phyloP scores from a whole-genome alignment of 192 early-diverging fungal genomes.

The Coemansia sp. region DNA sequence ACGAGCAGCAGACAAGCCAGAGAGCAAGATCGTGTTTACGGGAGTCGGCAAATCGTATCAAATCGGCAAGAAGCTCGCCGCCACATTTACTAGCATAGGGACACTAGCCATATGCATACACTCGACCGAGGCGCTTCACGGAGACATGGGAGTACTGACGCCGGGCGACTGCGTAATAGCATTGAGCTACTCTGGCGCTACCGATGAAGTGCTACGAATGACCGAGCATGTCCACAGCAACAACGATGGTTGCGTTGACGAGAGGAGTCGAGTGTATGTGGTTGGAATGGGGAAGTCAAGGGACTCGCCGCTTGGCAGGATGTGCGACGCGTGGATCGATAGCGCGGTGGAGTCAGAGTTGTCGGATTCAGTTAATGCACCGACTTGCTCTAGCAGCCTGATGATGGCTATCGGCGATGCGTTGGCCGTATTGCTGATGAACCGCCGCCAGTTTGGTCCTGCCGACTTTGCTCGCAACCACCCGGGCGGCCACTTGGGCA shows the following conservation, averaged over 20 bases:
- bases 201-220: conserved; percentile 32
- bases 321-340: conserved; percentile 32
- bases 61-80: conserved; percentile 43
- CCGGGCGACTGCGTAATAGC: conserved; percentile 34
- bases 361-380: conserved; percentile 26
- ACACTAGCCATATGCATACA: conserved; percentile 34
- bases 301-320: conserved; percentile 21
- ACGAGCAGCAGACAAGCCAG: not conserved
- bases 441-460: conserved; percentile 22
- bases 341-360: conserved; percentile 27
- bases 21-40: conserved; percentile 29
- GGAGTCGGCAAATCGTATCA: conserved; percentile 48
- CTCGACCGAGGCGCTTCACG: conserved; percentile 46
- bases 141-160: conserved; percentile 32
- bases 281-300: conserved; percentile 31
- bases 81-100: conserved; percentile 42
- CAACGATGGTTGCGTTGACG: not conserved
- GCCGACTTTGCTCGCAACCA: conserved; percentile 44
- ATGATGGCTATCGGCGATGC: conserved; percentile 50
- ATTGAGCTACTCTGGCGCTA: conserved; percentile 45
- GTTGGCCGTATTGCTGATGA: conserved; percentile 35
- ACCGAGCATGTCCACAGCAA: not conserved
- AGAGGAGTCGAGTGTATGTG: not conserved
- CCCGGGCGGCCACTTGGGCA: conserved; percentile 39
- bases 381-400: conserved; percentile 30